phyloP scores from a whole-genome alignment of 2,329 filamentous ascomycete species.

The Diaporthe capsici region DNA sequence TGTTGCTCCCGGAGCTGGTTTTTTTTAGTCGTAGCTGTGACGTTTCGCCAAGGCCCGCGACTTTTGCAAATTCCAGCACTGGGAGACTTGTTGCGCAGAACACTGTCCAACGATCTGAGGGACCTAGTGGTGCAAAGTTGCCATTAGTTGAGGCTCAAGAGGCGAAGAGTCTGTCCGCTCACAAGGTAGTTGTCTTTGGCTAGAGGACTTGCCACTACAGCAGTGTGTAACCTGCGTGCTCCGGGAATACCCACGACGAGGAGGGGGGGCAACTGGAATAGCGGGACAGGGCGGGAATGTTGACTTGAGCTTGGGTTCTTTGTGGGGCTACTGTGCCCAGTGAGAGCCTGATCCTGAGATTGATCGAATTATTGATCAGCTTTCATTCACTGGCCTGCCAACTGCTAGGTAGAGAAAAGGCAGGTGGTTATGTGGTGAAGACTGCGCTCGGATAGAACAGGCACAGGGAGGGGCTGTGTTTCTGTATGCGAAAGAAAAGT shows the following conservation, averaged over 20 bases:
- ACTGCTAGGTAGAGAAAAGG: constrained; percentile 4
- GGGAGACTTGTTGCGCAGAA: neutral
- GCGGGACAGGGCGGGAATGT: constrained; percentile 33
- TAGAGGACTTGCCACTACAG: neutral
- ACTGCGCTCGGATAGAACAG: constrained; percentile 23
- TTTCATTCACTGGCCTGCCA: constrained; percentile 14
- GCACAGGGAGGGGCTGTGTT: constrained; percentile 26
- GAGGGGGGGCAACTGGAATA: constrained; percentile 33
- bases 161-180: constrained; percentile 12
- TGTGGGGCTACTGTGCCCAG: constrained; percentile 38
- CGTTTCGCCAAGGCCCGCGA: constrained; percentile 9
- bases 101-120: constrained; percentile 1
- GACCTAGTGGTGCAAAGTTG: neutral
- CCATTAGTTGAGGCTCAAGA: constrained; percentile 12
- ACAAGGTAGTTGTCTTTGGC: constrained; percentile 10
- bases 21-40: constrained; percentile 9
- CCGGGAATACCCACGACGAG: constrained; percentile 22
- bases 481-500: constrained; percentile 19
- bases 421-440: constrained; percentile 26
- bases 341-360: constrained; percentile 31
- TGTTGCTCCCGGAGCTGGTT: neutral
- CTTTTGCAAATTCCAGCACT: constrained; percentile 1
- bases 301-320: constrained; percentile 28
- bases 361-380: constrained; percentile 24
- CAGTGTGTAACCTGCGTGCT: constrained; percentile 26